Conservation (phyloP, 2,329 filamentous ascomycete genomes). For the Mycosphaerella arachidis region DNA sequence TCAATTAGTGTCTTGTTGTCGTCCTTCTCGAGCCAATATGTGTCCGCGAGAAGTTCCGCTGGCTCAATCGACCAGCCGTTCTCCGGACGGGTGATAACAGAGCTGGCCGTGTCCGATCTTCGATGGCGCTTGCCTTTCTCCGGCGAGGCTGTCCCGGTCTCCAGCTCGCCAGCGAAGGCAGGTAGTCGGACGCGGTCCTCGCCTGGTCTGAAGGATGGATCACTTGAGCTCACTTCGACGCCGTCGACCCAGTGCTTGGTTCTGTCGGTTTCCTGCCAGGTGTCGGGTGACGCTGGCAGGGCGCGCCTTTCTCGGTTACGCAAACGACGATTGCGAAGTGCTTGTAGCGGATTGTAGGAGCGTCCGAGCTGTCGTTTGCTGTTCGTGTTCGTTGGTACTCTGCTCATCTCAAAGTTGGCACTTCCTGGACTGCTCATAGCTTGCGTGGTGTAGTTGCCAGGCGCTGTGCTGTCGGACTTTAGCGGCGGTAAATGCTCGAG, state of each 20-base stretch:
- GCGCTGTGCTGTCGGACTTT: conserved; percentile 43
- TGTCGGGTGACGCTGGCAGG: conserved; percentile 69
- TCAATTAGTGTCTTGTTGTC: conserved; percentile 77
- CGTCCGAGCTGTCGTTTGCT: conserved; percentile 54
- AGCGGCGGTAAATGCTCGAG: conserved; percentile 75
- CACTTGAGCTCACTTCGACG: conserved; percentile 49
- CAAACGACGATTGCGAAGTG: conserved; percentile 83
- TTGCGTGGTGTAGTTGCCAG: conserved; percentile 39
- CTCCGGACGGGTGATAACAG: conserved; percentile 65
- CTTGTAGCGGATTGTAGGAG: conserved; percentile 85
- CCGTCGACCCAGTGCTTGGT: conserved; percentile 75
- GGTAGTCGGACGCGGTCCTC: conserved; percentile 30
- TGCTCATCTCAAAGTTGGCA: conserved; percentile 36
- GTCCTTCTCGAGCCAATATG: conserved; percentile 82
- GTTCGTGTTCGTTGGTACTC: conserved; percentile 36
- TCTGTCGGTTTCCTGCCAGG: conserved; percentile 68
- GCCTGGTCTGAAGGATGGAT: conserved; percentile 36
- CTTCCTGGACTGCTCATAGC: conserved; percentile 41
- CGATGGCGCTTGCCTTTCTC: conserved; percentile 25
- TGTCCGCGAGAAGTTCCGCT: conserved; percentile 81
- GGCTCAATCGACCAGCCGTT: conserved; percentile 83
- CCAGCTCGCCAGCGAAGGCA: conserved; percentile 25
- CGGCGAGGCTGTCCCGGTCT: conserved; percentile 12
- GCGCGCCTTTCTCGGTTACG: conserved; percentile 70
- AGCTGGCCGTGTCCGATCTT: conserved; percentile 40